These are phyloP conservation scores for Diatrype stigma DNA, from an alignment of 2,329 filamentous ascomycete genomes.

Conservation along the genomic window DNA sequence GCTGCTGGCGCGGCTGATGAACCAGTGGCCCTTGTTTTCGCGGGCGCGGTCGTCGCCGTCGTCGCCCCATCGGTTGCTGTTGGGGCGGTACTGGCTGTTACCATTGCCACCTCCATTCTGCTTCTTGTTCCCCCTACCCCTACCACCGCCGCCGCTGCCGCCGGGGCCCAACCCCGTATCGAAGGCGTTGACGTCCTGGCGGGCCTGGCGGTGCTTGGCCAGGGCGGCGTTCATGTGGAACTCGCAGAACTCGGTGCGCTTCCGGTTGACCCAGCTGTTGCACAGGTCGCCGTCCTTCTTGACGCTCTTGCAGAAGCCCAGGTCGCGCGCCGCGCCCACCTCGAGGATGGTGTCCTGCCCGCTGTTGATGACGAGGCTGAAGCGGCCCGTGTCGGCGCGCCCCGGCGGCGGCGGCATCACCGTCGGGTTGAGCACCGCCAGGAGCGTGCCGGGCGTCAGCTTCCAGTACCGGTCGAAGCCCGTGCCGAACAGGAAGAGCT, in stretches of 20 bases:
- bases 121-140: too few relatives aligned
- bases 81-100: conserved; percentile 13
- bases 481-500: conserved; percentile 86
- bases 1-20: conserved; percentile 48
- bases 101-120: conserved; percentile 9
- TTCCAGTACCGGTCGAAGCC: conserved; percentile 95
- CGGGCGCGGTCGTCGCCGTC: conserved; percentile 57
- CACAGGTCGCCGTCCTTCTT: conserved; percentile 82
- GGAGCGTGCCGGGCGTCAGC: conserved; percentile 80
- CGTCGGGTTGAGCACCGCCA: conserved; percentile 86
- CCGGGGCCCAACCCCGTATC: conserved; percentile 44
- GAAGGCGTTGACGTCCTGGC: conserved; percentile 29
- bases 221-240: conserved; percentile 85
- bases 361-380: conserved; percentile 79
- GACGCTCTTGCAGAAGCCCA: conserved; percentile 82
- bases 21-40: conserved; percentile 54
- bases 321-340: conserved; percentile 76
- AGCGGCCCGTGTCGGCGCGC: conserved; percentile 73
- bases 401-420: conserved; percentile 83
- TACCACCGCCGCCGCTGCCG: conserved; percentile 10
- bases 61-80: conserved; percentile 30
- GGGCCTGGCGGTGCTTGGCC: conserved; percentile 50
- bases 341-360: conserved; percentile 88
- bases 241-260: conserved; percentile 87
- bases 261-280: conserved; percentile 78